These are phyloP conservation scores for Alternaria sp. DNA, from an alignment of 2,329 filamentous ascomycete species.

Conservation along the genomic window DNA sequence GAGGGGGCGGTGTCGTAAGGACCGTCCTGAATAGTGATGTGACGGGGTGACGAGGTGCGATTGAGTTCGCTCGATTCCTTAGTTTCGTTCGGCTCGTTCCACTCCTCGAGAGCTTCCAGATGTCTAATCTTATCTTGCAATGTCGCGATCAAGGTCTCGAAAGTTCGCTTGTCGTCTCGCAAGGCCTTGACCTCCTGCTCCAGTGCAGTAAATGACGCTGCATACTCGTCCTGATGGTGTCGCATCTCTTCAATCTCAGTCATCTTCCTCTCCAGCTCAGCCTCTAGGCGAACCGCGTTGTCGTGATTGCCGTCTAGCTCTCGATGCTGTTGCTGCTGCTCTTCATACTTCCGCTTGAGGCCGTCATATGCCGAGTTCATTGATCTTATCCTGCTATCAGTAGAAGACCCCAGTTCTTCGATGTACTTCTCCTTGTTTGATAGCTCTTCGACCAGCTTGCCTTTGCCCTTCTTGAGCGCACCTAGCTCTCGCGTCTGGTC, in stretches of 20 bases:
- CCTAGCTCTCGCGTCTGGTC: constrained; percentile 34
- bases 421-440: constrained; percentile 37
- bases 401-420: constrained; percentile 28
- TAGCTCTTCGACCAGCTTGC: constrained; percentile 30
- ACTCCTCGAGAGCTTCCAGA: constrained; percentile 34
- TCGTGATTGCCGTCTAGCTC: constrained; percentile 11
- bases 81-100: not conserved
- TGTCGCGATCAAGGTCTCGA: constrained; percentile 37
- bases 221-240: constrained; percentile 31
- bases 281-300: constrained; percentile 15
- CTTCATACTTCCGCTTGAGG: constrained; percentile 25
- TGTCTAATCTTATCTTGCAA: constrained; percentile 40
- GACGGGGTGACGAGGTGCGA: constrained; percentile 8
- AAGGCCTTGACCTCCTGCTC: constrained; percentile 39
- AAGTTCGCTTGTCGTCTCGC: constrained; percentile 39
- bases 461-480: constrained; percentile 28
- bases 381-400: constrained; percentile 27
- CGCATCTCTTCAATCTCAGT: constrained; percentile 35
- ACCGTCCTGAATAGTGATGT: constrained; percentile 16
- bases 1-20: constrained; percentile 15
- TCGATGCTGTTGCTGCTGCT: constrained; percentile 19
- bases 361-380: constrained; percentile 31
- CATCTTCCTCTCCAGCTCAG: constrained; percentile 34
- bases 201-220: constrained; percentile 30
- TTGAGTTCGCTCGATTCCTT: constrained; percentile 15